Conservation (phyloP, 306 rosid species). For the Pachyrhizus erosus region DNA sequence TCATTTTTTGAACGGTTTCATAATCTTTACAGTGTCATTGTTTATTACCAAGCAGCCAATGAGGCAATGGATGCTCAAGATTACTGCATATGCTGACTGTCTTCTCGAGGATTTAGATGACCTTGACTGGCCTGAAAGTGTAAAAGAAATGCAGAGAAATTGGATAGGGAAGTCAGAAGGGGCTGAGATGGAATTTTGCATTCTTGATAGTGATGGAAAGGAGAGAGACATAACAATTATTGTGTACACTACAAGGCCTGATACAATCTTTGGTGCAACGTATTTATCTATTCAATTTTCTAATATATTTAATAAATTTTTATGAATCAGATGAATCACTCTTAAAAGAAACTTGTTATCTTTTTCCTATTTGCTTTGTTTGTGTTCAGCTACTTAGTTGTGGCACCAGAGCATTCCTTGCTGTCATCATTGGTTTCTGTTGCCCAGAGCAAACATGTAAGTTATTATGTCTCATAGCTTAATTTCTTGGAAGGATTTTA, state of each 20-base stretch:
- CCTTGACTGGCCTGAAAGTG: slow-evolving; percentile 97
- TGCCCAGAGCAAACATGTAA: slow-evolving; percentile 69
- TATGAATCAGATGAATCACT: slow-evolving; percentile 32
- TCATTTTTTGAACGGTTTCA: slow-evolving; percentile 65
- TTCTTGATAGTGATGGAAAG: slow-evolving; percentile 72
- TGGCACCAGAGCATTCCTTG: slow-evolving; percentile 91
- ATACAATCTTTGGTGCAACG: slow-evolving; percentile 98
- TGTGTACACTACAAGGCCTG: slow-evolving; percentile 94
- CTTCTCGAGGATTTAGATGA: slow-evolving; percentile 95
- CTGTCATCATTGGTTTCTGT: slow-evolving; percentile 64
- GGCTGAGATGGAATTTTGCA: slow-evolving; percentile 85
- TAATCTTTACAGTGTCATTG: slow-evolving; percentile 84
- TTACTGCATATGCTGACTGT: slow-evolving; percentile 97
- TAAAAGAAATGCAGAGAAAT: slow-evolving; percentile 97
- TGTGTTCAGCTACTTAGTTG: slow-evolving; percentile 79
- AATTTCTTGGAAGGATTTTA: slow-evolving; percentile 43
- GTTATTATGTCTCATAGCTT: slow-evolving; percentile 49
- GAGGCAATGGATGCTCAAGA: slow-evolving; percentile 99
- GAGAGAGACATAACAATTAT: slow-evolving; percentile 71
- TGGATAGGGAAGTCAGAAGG: slow-evolving; percentile 99
- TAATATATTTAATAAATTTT: slow-evolving; percentile 38
- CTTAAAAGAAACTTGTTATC: slow-evolving; percentile 27
- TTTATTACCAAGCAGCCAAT: slow-evolving; percentile 99
- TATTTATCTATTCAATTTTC: slow-evolving; percentile 57
- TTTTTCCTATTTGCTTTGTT: slow-evolving; percentile 40